Conservation (phyloP, 1,139 yeast genomes). For the Hansenula anomala region DNA sequence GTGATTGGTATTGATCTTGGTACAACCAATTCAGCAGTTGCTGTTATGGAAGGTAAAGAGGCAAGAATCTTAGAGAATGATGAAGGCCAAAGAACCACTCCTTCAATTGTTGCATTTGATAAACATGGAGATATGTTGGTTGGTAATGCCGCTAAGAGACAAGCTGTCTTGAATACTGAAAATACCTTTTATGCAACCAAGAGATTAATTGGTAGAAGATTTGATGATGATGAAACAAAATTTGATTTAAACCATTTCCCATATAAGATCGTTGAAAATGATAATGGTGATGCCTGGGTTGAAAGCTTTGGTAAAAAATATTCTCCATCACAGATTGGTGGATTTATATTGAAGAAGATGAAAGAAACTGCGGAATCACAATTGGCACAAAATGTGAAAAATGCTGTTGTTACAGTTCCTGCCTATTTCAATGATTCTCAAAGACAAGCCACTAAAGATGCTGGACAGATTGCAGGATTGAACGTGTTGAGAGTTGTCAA, state of each 20-base stretch:
- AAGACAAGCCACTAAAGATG: conserved; percentile 70
- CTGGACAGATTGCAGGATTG: conserved; percentile 63
- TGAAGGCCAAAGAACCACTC: conserved; percentile 68
- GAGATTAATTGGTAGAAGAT: conserved; percentile 66
- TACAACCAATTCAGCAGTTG: conserved; percentile 80
- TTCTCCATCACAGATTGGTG: conserved; percentile 58
- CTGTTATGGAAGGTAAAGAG: conserved; percentile 41
- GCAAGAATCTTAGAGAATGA: conserved; percentile 62
- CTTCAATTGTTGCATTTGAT: conserved; percentile 64
- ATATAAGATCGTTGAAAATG: conserved; percentile 46
- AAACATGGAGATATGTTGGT: conserved; percentile 41
- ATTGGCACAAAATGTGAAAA: conserved; percentile 35
- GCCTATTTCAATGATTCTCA: conserved; percentile 79
- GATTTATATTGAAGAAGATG: conserved; percentile 48
- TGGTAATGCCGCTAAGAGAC: conserved; percentile 64
- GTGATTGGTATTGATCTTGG: conserved; percentile 79
- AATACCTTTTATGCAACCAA: conserved; percentile 75
- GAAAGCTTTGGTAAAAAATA: conserved; percentile 29
- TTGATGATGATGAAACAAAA: conserved; percentile 59
- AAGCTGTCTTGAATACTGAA: conserved; percentile 57
- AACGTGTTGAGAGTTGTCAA: conserved; percentile 67
- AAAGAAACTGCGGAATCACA: conserved; percentile 49
- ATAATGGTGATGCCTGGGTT: conserved; percentile 58
- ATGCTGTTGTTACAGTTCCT: conserved; percentile 77
- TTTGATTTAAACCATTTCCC: conserved; percentile 52